A percentile compares a stretch with the other conserved stretches of the same genome.
Evolutionary conservation across 2,329 filamentous ascomycete species (phyloP).

Genomic region (Calonectria pteridis): DNA sequence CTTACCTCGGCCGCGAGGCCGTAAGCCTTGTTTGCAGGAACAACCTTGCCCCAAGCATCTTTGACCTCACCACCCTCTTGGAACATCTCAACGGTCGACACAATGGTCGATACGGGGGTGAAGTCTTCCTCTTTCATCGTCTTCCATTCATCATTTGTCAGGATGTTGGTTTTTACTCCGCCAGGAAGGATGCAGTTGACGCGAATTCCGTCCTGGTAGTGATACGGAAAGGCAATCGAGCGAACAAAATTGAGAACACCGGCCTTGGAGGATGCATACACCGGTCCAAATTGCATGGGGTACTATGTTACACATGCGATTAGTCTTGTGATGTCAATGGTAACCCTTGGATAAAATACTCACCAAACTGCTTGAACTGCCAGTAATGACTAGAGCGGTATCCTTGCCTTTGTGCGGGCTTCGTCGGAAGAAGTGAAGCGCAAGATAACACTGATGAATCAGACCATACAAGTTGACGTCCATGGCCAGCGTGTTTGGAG

Average conservation of each 20-base stretch:
- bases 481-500: slow-evolving; percentile 26
- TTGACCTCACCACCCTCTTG: background rate
- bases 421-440: slow-evolving; percentile 51
- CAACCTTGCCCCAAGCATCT: slow-evolving; percentile 1
- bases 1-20: slow-evolving; percentile 18
- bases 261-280: slow-evolving; percentile 18
- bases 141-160: slow-evolving; percentile 4
- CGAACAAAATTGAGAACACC: slow-evolving; percentile 22
- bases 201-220: slow-evolving; percentile 14
- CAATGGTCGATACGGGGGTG: slow-evolving; percentile 10
- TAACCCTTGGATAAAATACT: background rate
- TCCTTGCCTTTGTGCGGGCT: background rate
- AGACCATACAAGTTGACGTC: slow-evolving; percentile 53
- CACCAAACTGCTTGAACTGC: slow-evolving; percentile 20
- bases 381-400: slow-evolving; percentile 13
- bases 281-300: slow-evolving; percentile 15
- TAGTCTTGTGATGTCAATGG: background rate
- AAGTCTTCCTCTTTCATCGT: slow-evolving; percentile 15
- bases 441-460: slow-evolving; percentile 53
- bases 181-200: slow-evolving; percentile 20
- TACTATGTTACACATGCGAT: background rate
- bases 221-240: slow-evolving; percentile 14
- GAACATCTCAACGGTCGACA: slow-evolving; percentile 5
- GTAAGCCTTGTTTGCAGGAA: background rate
- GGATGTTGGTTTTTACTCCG: slow-evolving; percentile 6